These are phyloP conservation scores for Hypericum androsaemum DNA, from an alignment of 345 rosid species.

Conservation along the genomic window DNA sequence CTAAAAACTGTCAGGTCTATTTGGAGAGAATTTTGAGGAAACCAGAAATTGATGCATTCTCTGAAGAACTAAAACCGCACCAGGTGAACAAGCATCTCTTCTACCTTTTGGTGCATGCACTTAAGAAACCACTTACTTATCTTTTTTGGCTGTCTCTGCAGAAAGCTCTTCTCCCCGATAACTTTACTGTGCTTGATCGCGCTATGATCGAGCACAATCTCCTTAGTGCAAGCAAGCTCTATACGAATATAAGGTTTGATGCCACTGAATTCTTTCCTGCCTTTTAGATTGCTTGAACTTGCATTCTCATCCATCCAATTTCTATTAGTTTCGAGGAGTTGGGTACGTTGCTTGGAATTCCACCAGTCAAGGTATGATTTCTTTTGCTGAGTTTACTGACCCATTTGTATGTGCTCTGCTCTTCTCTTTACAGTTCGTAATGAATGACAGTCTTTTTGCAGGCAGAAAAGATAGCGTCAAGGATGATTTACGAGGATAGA, in stretches of 20 bases:
- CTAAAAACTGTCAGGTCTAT: constrained; percentile 57
- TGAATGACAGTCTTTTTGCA: constrained; percentile 12
- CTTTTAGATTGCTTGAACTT: not conserved
- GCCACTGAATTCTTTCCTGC: not conserved
- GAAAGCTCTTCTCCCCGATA: constrained; percentile 93
- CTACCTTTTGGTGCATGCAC: constrained; percentile 6
- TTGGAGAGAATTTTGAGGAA: constrained; percentile 86
- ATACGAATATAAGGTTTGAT: constrained; percentile 79
- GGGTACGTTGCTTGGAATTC: constrained; percentile 91
- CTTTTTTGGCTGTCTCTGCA: constrained; percentile 25
- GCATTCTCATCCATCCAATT: constrained; percentile 9
- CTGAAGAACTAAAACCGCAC: constrained; percentile 87
- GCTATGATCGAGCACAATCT: constrained; percentile 99
- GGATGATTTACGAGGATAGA: constrained; percentile 90
- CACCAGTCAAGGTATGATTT: constrained; percentile 59
- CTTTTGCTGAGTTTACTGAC: not conserved
- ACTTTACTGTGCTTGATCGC: constrained; percentile 87
- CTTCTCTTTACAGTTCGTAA: no score
- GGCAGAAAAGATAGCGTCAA: constrained; percentile 99
- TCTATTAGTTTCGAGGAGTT: constrained; percentile 83
- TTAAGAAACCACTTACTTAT: constrained; percentile 2
- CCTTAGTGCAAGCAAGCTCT: constrained; percentile 91
- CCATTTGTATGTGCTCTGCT: no score
- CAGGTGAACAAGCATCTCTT: constrained; percentile 40
- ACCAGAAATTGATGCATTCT: constrained; percentile 93